Evolutionary conservation across 179 eudicot genomes (phyloP), one percentile per base, ranked within the genome.

Genomic region (Actinidia arguta): DNA sequence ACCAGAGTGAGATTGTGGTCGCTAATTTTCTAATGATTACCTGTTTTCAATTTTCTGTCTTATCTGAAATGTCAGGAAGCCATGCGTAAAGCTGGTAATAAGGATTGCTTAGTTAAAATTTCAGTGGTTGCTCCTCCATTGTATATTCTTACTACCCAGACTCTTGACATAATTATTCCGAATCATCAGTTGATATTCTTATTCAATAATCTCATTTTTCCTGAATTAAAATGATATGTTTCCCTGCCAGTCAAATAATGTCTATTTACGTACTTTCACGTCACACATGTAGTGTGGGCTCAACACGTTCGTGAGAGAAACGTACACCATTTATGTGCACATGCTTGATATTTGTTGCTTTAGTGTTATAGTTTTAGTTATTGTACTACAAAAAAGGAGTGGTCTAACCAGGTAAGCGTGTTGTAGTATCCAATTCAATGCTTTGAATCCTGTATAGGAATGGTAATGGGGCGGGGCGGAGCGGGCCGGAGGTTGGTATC

Each of bases 51-150:
- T 39, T 36, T 73, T 46, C 10, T 24, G 73, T 54, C 20, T 20
- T 76, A 20, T 31, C 48, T 48, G 8, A 50, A 54, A 80, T 54
- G 85, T 22, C 90, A 94, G 98, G 98, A 89, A 76, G 95, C 98
- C 77, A 92, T 94, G 98, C 91, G 92, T 77, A 91, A 88, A 84
- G 96, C 98, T 64, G 94, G 96, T 74, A 93, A 83, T 48, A 83
- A 89, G 17, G 94, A 93, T 68, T 94, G 98, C 82, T 96, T 96
- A 58, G 98, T 94, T 74, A 94, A 91, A 89, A 94, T 94, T 39
- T 90, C 91, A 75, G 79, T 94, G 66, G 95, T 94, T 80, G 98
- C 98, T 73, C 94, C 98, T 51, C 96, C 98, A 20, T 86, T 90
- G 5, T 94, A 94, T 87, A 96, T 94, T 78, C 87, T 94, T 54